These are phyloP conservation scores for Echeveria elegans DNA, from an alignment of 164 flowering plant genomes.

Conservation along the genomic window DNA sequence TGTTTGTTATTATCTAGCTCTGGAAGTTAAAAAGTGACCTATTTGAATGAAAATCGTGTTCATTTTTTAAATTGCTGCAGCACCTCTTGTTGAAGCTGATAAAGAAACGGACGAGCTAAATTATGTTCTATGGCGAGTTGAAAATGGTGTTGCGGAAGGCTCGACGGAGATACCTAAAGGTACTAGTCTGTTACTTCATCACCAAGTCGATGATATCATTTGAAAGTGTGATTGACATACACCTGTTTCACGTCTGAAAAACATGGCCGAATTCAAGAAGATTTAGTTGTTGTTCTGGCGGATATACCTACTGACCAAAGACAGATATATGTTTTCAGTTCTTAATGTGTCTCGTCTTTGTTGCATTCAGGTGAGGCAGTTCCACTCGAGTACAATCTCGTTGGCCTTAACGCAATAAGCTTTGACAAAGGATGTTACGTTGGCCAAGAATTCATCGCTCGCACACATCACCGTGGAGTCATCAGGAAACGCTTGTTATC, in stretches of 20 bases:
- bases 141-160: slow-evolving; percentile 95
- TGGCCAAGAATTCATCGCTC: slow-evolving; percentile 91
- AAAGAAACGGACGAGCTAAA: slow-evolving; percentile 66
- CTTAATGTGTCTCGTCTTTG: background rate
- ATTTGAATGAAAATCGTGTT: background rate
- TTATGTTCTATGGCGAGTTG: slow-evolving; percentile 67
- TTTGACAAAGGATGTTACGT: slow-evolving; percentile 96
- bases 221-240: no score
- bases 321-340: no score
- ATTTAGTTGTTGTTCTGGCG: no score
- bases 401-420: slow-evolving; percentile 80
- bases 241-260: background rate
- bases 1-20: background rate
- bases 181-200: slow-evolving; percentile 11
- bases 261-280: background rate
- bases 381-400: slow-evolving; percentile 87
- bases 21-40: background rate
- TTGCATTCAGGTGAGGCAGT: slow-evolving; percentile 66
- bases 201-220: background rate
- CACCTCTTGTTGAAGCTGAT: slow-evolving; percentile 85
- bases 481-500: slow-evolving; percentile 85
- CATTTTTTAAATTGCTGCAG: slow-evolving; percentile 27
- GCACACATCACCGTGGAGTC: slow-evolving; percentile 88
- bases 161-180: slow-evolving; percentile 90
- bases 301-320: no score